phyloP scores from a whole-genome alignment of 306 rosid species.

The Vigna mungo region DNA sequence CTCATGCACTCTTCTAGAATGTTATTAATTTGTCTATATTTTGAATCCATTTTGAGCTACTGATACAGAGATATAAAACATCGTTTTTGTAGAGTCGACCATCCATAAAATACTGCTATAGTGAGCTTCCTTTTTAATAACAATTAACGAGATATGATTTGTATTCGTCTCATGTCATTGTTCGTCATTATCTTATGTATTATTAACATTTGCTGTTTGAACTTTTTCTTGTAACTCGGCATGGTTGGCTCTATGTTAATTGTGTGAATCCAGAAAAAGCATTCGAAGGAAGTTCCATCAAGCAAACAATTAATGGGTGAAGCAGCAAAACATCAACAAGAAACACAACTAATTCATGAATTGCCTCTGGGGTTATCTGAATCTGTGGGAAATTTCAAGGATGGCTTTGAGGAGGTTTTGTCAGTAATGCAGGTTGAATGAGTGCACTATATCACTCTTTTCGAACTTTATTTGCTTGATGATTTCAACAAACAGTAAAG shows the following conservation, averaged over 20 bases:
- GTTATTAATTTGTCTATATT: slow-evolving; percentile 18
- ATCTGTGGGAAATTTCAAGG: slow-evolving; percentile 65
- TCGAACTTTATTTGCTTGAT: slow-evolving; percentile 29
- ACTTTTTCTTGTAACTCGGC: slow-evolving; percentile 7
- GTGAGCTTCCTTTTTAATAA: slow-evolving; percentile 22
- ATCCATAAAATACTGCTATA: slow-evolving; percentile 5
- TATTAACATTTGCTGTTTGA: slow-evolving; percentile 20
- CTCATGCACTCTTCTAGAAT: slow-evolving; percentile 1
- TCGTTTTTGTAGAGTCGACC: slow-evolving; percentile 4
- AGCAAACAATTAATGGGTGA: slow-evolving; percentile 54
- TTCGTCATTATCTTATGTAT: slow-evolving; percentile 23
- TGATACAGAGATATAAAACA: slow-evolving; percentile 21
- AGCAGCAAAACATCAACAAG: slow-evolving; percentile 60
- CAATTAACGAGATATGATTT: slow-evolving; percentile 17
- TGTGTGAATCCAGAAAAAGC: slow-evolving; percentile 62
- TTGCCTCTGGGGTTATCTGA: slow-evolving; percentile 60
- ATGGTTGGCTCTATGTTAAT: slow-evolving; percentile 36
- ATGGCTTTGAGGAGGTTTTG: slow-evolving; percentile 64
- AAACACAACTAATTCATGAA: slow-evolving; percentile 58
- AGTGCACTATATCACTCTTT: slow-evolving; percentile 34
- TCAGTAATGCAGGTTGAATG: slow-evolving; percentile 69
- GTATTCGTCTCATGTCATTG: slow-evolving; percentile 10
- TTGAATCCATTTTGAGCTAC: not conserved
- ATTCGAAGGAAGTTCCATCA: slow-evolving; percentile 58
- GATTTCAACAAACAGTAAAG: slow-evolving; percentile 30